Evolutionary conservation across 2,329 filamentous ascomycete genomes (phyloP).

Genomic region (Lecanicillium sp.): DNA sequence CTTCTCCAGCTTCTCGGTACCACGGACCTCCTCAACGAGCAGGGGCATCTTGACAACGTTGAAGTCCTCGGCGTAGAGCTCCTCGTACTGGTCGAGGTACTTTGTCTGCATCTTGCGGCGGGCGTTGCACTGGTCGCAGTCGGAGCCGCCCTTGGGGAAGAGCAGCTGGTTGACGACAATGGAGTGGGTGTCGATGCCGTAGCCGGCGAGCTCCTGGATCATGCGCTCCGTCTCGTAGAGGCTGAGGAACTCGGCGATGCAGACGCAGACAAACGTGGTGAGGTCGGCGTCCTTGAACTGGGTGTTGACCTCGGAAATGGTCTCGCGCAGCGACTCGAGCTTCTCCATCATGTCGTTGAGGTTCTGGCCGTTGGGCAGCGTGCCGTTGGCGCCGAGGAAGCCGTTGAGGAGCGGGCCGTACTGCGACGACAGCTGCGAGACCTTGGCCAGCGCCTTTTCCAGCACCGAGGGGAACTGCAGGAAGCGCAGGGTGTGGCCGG

Average conservation of each 20-base stretch:
- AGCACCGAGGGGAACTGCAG: conserved; percentile 96
- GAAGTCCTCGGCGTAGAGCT: conserved; percentile 91
- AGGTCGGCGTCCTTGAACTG: conserved; percentile 97
- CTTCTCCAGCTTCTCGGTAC: conserved; percentile 86
- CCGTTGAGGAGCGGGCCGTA: conserved; percentile 95
- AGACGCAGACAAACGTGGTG: conserved; percentile 96
- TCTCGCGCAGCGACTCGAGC: conserved; percentile 87
- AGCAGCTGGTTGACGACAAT: conserved; percentile 98
- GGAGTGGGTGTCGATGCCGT: conserved; percentile 90
- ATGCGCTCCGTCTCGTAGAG: conserved; percentile 99
- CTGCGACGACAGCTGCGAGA: conserved; percentile 86
- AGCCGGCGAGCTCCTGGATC: conserved; percentile 94
- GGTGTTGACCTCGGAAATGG: conserved; percentile 90
- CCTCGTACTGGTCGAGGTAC: conserved; percentile 96
- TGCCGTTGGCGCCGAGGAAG: conserved; percentile 69
- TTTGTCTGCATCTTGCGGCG: conserved; percentile 98
- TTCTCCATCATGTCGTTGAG: conserved; percentile 89
- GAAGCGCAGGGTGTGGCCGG: conserved; percentile 96
- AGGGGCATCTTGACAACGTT: conserved; percentile 98
- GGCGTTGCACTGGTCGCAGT: conserved; percentile 92
- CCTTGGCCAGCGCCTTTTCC: conserved; percentile 96
- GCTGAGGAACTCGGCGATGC: conserved; percentile 93
- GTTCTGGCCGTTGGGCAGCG: conserved; percentile 84
- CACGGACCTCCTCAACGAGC: conserved; percentile 88
- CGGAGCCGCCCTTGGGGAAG: conserved; percentile 77